phyloP scores from a whole-genome alignment of 2,329 filamentous ascomycete species.

The Pseudogymnoascus sp. region DNA sequence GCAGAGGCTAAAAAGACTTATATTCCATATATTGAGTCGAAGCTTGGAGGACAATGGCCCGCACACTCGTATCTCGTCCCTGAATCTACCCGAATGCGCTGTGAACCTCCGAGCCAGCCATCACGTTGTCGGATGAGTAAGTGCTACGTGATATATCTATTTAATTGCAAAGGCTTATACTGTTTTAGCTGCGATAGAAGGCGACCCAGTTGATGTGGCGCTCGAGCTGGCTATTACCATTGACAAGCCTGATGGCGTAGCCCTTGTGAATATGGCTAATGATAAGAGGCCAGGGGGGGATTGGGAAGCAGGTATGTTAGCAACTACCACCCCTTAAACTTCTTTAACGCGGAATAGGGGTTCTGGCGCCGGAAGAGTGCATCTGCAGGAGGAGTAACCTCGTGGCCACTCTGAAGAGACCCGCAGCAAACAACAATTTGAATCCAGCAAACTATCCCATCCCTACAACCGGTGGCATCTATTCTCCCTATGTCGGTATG shows the following conservation, averaged over 20 bases:
- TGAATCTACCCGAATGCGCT: conserved; percentile 12
- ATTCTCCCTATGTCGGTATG: conserved; percentile 59
- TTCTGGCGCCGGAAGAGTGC: conserved; percentile 61
- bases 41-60: conserved; percentile 47
- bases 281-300: conserved; percentile 72
- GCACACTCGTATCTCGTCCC: conserved; percentile 47
- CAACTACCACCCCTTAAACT: neutral
- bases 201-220: conserved; percentile 54
- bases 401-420: conserved; percentile 57
- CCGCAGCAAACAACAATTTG: conserved; percentile 42
- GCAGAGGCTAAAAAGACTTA: conserved; percentile 64
- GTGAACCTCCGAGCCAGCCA: conserved; percentile 14
- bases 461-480: conserved; percentile 60
- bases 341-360: conserved; percentile 31
- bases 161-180: neutral
- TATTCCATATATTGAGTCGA: conserved; percentile 55
- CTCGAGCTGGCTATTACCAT: conserved; percentile 46
- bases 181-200: conserved; percentile 39
- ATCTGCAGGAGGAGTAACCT: conserved; percentile 69
- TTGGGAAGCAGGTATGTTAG: conserved; percentile 56
- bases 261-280: conserved; percentile 67
- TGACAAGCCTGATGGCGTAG: conserved; percentile 38
- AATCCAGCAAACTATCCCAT: conserved; percentile 59
- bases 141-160: neutral
- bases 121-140: conserved; percentile 15